Percentiles rank a stretch among this genome's conserved stretches.
Evolutionary conservation across 768 basidiomycete genomes (phyloP).

Genomic region (Suillus lakei): DNA sequence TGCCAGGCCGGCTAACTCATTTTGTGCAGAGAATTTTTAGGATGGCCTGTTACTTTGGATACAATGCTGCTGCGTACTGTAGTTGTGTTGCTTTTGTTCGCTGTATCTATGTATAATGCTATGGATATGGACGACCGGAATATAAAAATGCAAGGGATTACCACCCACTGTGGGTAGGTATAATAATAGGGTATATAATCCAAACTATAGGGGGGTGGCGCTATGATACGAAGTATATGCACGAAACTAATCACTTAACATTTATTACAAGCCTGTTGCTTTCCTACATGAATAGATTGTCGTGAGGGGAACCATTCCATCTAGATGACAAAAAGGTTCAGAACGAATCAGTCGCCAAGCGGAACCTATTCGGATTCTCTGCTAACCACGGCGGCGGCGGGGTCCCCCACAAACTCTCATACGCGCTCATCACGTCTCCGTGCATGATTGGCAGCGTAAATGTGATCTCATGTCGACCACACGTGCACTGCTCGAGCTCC

Average conservation of each 20-base stretch:
- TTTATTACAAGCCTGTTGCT: background rate
- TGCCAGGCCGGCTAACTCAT: background rate
- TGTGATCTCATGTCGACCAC: conserved; percentile 12
- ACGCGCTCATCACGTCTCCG: conserved; percentile 23
- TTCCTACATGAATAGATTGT: background rate
- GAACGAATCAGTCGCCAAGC: conserved; percentile 3
- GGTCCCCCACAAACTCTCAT: conserved; percentile 32
- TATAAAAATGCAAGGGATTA: background rate
- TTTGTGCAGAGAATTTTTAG: conserved; percentile 27
- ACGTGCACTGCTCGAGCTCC: conserved; percentile 29
- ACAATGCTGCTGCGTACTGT: background rate
- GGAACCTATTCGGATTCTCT: conserved; percentile 11
- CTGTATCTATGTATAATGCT: background rate
- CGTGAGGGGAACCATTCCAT: background rate
- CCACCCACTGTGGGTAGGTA: background rate
- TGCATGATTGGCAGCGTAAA: conserved; percentile 18
- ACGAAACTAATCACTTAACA: background rate
- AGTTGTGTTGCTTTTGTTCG: background rate
- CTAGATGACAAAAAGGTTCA: background rate
- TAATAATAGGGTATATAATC: background rate
- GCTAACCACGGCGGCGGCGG: conserved; percentile 16
- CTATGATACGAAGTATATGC: background rate
- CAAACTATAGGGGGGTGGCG: background rate
- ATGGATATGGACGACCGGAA: background rate
- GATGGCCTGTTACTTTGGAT: background rate